Conservation (phyloP, 768 basidiomycete species). For the Neoboletus subvelutipes region DNA sequence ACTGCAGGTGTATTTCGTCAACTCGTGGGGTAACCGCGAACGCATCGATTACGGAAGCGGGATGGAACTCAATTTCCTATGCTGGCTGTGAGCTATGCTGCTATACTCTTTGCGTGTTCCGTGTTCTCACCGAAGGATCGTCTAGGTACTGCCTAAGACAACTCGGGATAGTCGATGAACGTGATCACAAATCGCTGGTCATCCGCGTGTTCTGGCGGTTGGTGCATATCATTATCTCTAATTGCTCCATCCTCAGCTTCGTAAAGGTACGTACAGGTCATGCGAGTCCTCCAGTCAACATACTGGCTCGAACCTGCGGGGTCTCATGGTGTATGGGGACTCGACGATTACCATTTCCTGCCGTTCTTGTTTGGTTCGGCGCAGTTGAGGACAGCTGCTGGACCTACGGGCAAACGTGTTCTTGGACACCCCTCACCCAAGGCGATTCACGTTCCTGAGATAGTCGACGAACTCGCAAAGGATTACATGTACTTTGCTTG, state of each 20-base stretch:
- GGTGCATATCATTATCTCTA: conserved; percentile 7
- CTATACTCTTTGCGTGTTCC: background rate
- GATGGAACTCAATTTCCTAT: conserved; percentile 97
- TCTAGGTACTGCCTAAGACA: conserved; percentile 77
- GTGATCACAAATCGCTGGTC: conserved; percentile 75
- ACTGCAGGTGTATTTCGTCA: conserved; percentile 75
- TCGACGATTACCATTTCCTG: conserved; percentile 96
- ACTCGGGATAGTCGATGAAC: conserved; percentile 58
- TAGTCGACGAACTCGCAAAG: conserved; percentile 88
- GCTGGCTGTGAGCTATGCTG: conserved; percentile 76
- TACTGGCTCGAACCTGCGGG: conserved; percentile 99
- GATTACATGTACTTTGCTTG: conserved; percentile 98
- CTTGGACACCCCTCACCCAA: conserved; percentile 83
- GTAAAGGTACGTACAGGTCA: conserved; percentile 66
- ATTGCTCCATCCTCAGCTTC: background rate
- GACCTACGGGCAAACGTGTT: conserved; percentile 9
- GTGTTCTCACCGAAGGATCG: background rate
- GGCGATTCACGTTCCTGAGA: conserved; percentile 87
- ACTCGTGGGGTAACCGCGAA: conserved; percentile 88
- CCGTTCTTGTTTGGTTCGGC: conserved; percentile 88
- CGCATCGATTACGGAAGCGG: conserved; percentile 99
- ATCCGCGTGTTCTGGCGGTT: conserved; percentile 88
- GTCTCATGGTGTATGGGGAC: conserved; percentile 98
- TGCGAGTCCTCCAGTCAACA: conserved; percentile 85
- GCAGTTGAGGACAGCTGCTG: conserved; percentile 46